Conservation (phyloP, 768 basidiomycete species). For the Amanita thiersii region DNA sequence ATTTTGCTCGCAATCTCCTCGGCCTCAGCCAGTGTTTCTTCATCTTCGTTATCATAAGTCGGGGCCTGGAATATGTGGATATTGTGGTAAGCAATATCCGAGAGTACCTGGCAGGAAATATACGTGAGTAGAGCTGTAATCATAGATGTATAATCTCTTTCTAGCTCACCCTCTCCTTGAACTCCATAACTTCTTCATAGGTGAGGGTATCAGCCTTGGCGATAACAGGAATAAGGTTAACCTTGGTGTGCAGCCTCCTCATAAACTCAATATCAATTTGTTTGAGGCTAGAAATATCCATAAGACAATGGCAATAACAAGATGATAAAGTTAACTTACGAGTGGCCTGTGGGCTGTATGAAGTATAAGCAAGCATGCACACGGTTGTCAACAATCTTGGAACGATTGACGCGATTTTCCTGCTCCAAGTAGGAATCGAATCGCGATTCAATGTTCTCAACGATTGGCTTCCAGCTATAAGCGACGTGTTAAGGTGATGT, state of each 20-base stretch:
- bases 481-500: conserved; percentile 14
- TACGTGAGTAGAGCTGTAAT: conserved; percentile 6
- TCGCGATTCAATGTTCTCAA: conserved; percentile 96
- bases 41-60: conserved; percentile 96
- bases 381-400: conserved; percentile 91
- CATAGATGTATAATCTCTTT: conserved; percentile 2
- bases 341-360: conserved; percentile 96
- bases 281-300: conserved; percentile 59
- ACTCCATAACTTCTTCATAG: conserved; percentile 87
- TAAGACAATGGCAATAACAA: conserved; percentile 1
- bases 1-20: conserved; percentile 98
- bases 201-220: conserved; percentile 98
- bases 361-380: conserved; percentile 99
- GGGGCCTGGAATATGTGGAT: conserved; percentile 99
- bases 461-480: conserved; percentile 92
- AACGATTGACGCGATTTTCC: conserved; percentile 96
- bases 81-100: conserved; percentile 90
- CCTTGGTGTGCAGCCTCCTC: conserved; percentile 93
- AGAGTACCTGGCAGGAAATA: conserved; percentile 56
- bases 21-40: conserved; percentile 94
- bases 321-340: conserved; percentile 48
- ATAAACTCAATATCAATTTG: conserved; percentile 99
- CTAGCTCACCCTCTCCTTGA: conserved; percentile 78
- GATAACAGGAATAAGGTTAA: conserved; percentile 98
- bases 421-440: conserved; percentile 98